Evolutionary conservation across 805 yeast species (phyloP).

Genomic region (Saccharomycopsis malanga): DNA sequence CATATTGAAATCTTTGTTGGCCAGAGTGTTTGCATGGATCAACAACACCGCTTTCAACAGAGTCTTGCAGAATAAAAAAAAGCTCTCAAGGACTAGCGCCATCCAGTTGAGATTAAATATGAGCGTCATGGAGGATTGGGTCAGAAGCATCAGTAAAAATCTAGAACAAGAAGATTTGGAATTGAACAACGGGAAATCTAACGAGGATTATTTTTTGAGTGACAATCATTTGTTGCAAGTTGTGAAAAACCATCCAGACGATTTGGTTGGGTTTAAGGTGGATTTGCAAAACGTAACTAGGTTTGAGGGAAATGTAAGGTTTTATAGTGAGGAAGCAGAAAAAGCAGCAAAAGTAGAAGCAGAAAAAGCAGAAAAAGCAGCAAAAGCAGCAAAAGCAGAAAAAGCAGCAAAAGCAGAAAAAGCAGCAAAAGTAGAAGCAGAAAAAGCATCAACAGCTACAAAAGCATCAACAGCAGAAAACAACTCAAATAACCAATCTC

Average conservation of each 20-base stretch:
- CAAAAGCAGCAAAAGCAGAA: background rate
- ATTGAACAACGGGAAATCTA: conserved; percentile 9
- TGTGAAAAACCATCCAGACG: conserved; percentile 29
- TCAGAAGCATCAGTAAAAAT: conserved; percentile 37
- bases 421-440: conserved; percentile 1
- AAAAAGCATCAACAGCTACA: background rate
- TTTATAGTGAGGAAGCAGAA: conserved; percentile 4
- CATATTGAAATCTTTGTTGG: conserved; percentile 68
- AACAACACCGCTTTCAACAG: conserved; percentile 68
- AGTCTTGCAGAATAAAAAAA: conserved; percentile 47
- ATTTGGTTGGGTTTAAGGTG: conserved; percentile 24
- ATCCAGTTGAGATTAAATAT: conserved; percentile 83
- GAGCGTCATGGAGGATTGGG: conserved; percentile 90
- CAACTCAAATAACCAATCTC: background rate
- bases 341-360: background rate
- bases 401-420: background rate
- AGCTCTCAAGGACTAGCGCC: conserved; percentile 75
- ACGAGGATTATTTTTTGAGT: conserved; percentile 11
- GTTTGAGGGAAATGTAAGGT: conserved; percentile 23
- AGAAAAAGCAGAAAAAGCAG: conserved; percentile 2
- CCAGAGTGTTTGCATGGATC: conserved; percentile 69
- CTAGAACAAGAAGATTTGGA: conserved; percentile 23
- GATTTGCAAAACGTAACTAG: conserved; percentile 27
- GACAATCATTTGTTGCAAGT: conserved; percentile 6
- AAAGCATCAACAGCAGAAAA: background rate